Conservation (phyloP, 192 early-diverging fungal genomes). For the Linderina pennispora region DNA sequence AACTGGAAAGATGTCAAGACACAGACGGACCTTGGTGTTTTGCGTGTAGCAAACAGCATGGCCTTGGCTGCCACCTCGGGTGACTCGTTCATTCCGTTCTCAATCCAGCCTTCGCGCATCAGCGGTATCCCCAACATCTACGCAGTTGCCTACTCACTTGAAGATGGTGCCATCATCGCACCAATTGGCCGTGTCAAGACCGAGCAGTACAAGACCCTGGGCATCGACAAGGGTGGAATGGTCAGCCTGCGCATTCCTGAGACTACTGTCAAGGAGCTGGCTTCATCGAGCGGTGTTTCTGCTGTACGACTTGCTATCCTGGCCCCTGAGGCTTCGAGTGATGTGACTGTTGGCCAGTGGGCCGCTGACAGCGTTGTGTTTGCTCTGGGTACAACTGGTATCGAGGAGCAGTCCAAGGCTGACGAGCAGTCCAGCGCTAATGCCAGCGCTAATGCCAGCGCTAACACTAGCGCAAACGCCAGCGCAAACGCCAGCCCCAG, state of each 20-base stretch:
- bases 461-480: too few species aligned
- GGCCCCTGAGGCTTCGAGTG: not conserved
- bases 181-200: conserved; percentile 4
- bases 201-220: not conserved
- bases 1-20: conserved; percentile 2
- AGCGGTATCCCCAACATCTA: conserved; percentile 2
- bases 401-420: too few species aligned
- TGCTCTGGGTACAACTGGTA: not conserved
- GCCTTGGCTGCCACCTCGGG: conserved; percentile 1
- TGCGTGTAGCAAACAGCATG: conserved; percentile 2
- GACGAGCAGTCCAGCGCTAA: too few species aligned
- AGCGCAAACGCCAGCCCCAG: too few species aligned
- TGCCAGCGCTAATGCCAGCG: too few species aligned
- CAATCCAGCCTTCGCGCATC: conserved; percentile 4
- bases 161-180: not conserved
- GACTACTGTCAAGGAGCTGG: not conserved
- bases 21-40: conserved; percentile 2
- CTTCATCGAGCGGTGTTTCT: not conserved
- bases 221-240: conserved; percentile 10
- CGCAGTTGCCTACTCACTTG: conserved; percentile 8
- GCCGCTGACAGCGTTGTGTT: conserved; percentile 6
- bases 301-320: conserved; percentile 7
- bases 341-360: not conserved
- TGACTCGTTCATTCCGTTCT: conserved; percentile 8
- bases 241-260: conserved; percentile 13